Evolutionary conservation across 352 stramenopile species (phyloP).

Genomic region (Globisporangium paroecandrum): DNA sequence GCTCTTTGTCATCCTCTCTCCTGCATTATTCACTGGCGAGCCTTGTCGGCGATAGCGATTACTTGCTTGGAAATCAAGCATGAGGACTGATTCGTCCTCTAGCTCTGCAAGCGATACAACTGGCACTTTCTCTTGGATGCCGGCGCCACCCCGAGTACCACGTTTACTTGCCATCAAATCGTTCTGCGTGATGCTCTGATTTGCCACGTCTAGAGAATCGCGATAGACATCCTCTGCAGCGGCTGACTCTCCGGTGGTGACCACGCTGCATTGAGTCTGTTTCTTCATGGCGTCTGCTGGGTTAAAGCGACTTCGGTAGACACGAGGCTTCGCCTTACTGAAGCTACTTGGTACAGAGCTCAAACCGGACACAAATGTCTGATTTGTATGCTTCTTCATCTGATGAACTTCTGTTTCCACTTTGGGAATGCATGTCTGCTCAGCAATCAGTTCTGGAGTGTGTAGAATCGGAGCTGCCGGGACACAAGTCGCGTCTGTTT

Average conservation of each 20-base stretch:
- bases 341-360: slow-evolving; percentile 67
- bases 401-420: background rate
- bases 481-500: background rate
- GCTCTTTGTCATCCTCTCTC: background rate
- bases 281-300: slow-evolving; percentile 24
- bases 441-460: slow-evolving; percentile 5
- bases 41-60: slow-evolving; percentile 1
- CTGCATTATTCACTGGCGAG: background rate
- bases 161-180: background rate
- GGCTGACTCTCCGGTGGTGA: slow-evolving; percentile 26
- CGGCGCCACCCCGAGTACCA: background rate
- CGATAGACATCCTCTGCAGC: slow-evolving; percentile 11
- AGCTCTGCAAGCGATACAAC: slow-evolving; percentile 48
- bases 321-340: slow-evolving; percentile 40
- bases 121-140: slow-evolving; percentile 35
- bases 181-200: background rate
- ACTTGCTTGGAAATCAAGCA: slow-evolving; percentile 38
- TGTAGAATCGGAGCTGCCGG: background rate
- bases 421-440: slow-evolving; percentile 11
- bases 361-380: slow-evolving; percentile 27
- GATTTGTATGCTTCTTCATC: background rate
- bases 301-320: slow-evolving; percentile 42
- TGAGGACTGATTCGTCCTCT: slow-evolving; percentile 39
- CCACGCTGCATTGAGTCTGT: slow-evolving; percentile 39
- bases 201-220: background rate